phyloP scores from a whole-genome alignment of 1,284 basidiomycete genomes.

The Tilletia walkeri region DNA sequence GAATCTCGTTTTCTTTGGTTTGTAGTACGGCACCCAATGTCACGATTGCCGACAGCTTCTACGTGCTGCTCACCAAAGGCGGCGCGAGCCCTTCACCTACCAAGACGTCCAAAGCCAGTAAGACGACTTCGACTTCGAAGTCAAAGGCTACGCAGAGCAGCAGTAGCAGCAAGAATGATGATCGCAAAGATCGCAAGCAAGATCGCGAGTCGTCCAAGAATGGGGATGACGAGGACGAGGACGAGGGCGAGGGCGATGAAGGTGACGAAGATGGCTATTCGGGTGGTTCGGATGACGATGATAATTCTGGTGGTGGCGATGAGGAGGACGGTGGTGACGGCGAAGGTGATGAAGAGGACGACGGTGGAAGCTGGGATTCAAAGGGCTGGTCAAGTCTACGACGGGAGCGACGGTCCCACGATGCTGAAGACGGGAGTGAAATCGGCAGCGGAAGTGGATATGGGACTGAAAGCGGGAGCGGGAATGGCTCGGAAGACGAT shows the following conservation, averaged over 20 bases:
- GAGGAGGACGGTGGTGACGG: too few relatives aligned
- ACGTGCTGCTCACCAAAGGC: not conserved
- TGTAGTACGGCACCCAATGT: constrained; percentile 1
- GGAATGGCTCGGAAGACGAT: not conserved
- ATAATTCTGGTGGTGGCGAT: not conserved
- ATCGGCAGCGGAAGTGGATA: not conserved
- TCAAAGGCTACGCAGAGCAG: constrained; percentile 1
- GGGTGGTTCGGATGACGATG: not conserved
- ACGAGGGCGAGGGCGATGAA: not conserved
- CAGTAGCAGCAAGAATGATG: not conserved
- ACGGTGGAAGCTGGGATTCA: too few relatives aligned
- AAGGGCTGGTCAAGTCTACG: constrained; percentile 7
- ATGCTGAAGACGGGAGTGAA: not conserved
- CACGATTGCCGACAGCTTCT: constrained; percentile 13
- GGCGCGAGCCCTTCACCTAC: not conserved
- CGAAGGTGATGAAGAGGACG: too few relatives aligned
- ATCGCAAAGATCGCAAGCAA: not conserved
- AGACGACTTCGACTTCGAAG: too few relatives aligned
- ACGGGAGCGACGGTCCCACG: not conserved
- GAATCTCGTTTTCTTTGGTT: not conserved
- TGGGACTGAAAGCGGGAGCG: not conserved
- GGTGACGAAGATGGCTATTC: constrained; percentile 3
- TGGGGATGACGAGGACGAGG: not conserved
- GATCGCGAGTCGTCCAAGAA: constrained; percentile 1
- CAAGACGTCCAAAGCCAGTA: not conserved